A percentile compares a stretch with the other conserved stretches of the same genome.
Conservation (phyloP, 1,284 basidiomycete genomes). For the Marasmius fiardii region DNA sequence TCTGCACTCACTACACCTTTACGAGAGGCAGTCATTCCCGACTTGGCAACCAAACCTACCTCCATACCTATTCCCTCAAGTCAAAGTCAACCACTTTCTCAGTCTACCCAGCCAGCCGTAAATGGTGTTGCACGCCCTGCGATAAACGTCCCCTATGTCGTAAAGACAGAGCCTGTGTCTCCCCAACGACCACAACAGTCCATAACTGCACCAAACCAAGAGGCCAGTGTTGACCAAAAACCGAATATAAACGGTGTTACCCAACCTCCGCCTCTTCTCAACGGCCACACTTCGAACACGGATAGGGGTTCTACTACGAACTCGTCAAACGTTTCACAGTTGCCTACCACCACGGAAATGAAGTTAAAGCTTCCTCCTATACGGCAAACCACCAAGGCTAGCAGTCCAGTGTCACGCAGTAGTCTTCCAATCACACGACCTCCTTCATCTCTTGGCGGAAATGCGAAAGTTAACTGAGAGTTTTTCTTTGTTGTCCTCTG, state of each 20-base stretch:
- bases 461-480: background rate
- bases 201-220: background rate
- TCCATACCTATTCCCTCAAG: background rate
- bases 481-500: background rate
- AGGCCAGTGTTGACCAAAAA: background rate
- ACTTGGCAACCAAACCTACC: background rate
- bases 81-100: background rate
- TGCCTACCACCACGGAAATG: background rate
- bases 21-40: no score
- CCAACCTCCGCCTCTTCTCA: background rate
- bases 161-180: background rate
- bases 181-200: background rate
- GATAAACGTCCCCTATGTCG: background rate
- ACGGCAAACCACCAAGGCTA: background rate
- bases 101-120: background rate
- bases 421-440: background rate
- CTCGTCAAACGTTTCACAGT: background rate
- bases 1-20: background rate
- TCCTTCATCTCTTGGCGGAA: background rate
- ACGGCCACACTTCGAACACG: background rate
- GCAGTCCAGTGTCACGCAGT: background rate
- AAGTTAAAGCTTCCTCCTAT: background rate
- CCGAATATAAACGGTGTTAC: background rate
- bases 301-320: background rate
- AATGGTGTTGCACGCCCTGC: background rate